Evolutionary conservation across 164 flowering plant species (phyloP), one percentile per base, ranked within the genome.

Genomic region (Malania oleifera): DNA sequence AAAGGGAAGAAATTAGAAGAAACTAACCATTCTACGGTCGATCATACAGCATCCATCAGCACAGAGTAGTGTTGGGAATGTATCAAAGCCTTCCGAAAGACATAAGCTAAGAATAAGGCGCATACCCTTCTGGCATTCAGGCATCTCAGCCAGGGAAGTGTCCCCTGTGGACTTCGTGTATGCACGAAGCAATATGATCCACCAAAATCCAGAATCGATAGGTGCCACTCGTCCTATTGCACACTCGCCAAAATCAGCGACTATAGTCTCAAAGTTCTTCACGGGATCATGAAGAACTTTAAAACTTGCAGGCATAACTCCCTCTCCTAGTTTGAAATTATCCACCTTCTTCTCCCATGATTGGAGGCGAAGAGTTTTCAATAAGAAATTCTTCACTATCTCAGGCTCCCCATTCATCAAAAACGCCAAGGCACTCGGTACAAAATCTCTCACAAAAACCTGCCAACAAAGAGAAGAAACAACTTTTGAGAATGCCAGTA

Each of bases 201-300:
- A 81, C 85, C 85, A 81, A 54, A 81, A 81, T n/a, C 85, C 85
- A 34, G 85, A 78, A 62, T 81, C 85, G 20, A 81, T 81, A 3
- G 85, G 79, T 34, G 82, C 79, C 18, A 78, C 79, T 63, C 82
- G 65, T 46, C 82, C 82, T 37, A 78, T 78, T 52, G 79, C 79
- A 53, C 75, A 72, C 64, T 73, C 82, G 11, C 82, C 82, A 59
- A 75, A 78, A 60, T 78, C 82, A 40, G 79, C 82, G 17, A 66
- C 59, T 26, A 78, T 26, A 13, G 82, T 78, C 43, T 78, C 82
- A 25, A 17, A 20, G 41, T 78, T 68, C 40, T 69, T 64, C 3
- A 53, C 56, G 3, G 79, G 79, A 29, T 75, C 72, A 51, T 75
- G 79, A 25, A 73, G 62, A 1, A 78, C 82, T 46, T 78, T 78